A percentile compares a stretch with the other conserved stretches of the same genome.
phyloP scores from a whole-genome alignment of 805 yeast genomes.

The Cyberlindnera galapagoensis region DNA sequence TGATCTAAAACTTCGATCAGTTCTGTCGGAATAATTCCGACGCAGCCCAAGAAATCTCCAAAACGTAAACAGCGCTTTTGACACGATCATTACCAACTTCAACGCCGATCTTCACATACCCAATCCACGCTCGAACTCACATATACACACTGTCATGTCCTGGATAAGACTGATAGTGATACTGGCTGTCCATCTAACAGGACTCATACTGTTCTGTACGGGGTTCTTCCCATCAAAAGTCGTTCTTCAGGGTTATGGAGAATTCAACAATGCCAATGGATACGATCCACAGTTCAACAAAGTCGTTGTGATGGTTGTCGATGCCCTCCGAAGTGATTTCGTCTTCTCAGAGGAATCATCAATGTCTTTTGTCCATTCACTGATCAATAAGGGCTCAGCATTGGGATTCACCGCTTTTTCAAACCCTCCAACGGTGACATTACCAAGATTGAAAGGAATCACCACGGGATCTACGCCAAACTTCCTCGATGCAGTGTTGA shows the following conservation, averaged over 20 bases:
- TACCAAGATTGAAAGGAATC: conserved; percentile 88
- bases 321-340: conserved; percentile 89
- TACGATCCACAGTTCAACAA: conserved; percentile 52
- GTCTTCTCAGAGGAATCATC: conserved; percentile 58
- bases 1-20: too few species aligned
- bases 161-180: conserved; percentile 1
- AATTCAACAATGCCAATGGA: conserved; percentile 20
- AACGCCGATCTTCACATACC: too few species aligned
- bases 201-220: conserved; percentile 56
- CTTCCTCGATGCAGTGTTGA: conserved; percentile 88
- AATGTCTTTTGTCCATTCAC: conserved; percentile 59
- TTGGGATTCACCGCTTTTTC: conserved; percentile 88
- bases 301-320: conserved; percentile 79
- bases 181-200: conserved; percentile 36
- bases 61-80: too few species aligned
- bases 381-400: conserved; percentile 63
- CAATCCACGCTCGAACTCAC: too few species aligned
- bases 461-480: conserved; percentile 94
- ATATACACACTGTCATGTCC: too few species aligned
- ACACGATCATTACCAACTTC: too few species aligned
- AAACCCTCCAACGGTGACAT: conserved; percentile 94
- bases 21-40: too few species aligned
- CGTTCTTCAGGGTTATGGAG: conserved; percentile 55
- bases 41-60: too few species aligned
- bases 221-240: conserved; percentile 95